These are phyloP conservation scores for Yarrowia deformans DNA, from an alignment of 805 yeast genomes.

Conservation along the genomic window DNA sequence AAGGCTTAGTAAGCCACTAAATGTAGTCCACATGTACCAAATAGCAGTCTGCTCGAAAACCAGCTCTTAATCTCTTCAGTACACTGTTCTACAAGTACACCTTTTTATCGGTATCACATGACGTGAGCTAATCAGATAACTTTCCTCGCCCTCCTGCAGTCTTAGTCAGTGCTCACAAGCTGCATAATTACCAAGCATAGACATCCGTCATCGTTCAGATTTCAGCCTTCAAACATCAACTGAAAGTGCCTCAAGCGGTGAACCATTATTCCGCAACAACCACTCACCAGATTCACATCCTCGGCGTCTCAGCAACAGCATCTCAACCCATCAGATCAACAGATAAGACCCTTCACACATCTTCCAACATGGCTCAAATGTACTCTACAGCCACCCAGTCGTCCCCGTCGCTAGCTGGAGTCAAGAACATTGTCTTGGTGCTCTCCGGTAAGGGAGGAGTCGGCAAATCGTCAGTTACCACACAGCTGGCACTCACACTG, in stretches of 20 bases:
- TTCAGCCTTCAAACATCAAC: neutral
- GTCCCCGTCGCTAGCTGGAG: slow-evolving; percentile 54
- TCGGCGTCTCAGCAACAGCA: neutral
- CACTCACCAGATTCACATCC: neutral
- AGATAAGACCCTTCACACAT: neutral
- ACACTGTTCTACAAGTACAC: neutral
- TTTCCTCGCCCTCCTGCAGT: neutral
- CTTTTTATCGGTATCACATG: slow-evolving; percentile 23
- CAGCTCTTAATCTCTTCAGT: neutral
- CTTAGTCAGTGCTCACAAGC: neutral
- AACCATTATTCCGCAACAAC: neutral
- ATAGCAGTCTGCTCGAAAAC: neutral
- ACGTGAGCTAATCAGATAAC: slow-evolving; percentile 28
- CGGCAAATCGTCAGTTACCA: slow-evolving; percentile 94
- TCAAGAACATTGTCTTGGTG: slow-evolving; percentile 80
- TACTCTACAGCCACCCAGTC: slow-evolving; percentile 34
- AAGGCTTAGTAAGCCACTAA: neutral
- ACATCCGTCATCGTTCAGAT: neutral
- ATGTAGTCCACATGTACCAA: neutral
- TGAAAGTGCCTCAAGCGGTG: neutral
- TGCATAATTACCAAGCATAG: slow-evolving; percentile 21
- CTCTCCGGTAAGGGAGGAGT: slow-evolving; percentile 98
- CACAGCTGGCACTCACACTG: slow-evolving; percentile 87
- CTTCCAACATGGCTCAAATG: slow-evolving; percentile 16
- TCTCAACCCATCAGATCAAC: neutral